phyloP scores from a whole-genome alignment of 1,284 basidiomycete species.

The Cryptococcus sp. region DNA sequence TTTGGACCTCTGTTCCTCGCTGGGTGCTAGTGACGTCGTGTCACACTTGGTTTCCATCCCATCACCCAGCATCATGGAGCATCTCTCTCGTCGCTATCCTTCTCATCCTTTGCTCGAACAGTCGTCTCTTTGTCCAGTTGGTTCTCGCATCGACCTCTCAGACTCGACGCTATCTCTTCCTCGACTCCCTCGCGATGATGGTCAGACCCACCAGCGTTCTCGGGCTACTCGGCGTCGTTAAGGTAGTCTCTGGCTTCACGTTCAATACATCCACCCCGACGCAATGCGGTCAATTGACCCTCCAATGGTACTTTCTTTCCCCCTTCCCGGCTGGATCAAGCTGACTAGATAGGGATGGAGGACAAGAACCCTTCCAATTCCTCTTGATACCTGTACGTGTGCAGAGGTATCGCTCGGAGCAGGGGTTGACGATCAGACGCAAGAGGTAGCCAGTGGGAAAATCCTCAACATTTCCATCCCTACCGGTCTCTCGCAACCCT shows the following conservation, averaged over 20 bases:
- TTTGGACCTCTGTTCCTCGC: too few species aligned
- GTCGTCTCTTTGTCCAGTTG: too few species aligned
- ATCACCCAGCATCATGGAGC: too few species aligned
- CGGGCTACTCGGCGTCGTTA: too few species aligned
- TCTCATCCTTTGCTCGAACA: too few species aligned
- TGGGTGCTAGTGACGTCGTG: too few species aligned
- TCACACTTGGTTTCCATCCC: too few species aligned
- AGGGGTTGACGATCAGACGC: background rate
- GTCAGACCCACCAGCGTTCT: too few species aligned
- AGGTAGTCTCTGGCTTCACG: slow-evolving; percentile 16
- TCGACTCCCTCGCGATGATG: too few species aligned
- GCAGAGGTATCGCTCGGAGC: background rate
- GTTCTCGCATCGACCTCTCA: too few species aligned
- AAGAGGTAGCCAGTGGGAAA: slow-evolving; percentile 13
- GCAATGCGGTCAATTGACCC: slow-evolving; percentile 36
- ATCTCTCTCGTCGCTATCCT: too few species aligned
- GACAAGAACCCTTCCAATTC: slow-evolving; percentile 31
- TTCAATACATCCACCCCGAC: slow-evolving; percentile 32
- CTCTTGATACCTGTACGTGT: slow-evolving; percentile 33
- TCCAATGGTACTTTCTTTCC: slow-evolving; percentile 32
- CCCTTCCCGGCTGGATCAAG: background rate
- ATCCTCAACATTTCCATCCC: slow-evolving; percentile 40
- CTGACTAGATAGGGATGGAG: slow-evolving; percentile 28
- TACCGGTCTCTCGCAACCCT: slow-evolving; percentile 11
- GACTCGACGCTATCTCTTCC: too few species aligned